Evolutionary conservation across 306 rosid species (phyloP).

Genomic region (Rubus parviflorus): DNA sequence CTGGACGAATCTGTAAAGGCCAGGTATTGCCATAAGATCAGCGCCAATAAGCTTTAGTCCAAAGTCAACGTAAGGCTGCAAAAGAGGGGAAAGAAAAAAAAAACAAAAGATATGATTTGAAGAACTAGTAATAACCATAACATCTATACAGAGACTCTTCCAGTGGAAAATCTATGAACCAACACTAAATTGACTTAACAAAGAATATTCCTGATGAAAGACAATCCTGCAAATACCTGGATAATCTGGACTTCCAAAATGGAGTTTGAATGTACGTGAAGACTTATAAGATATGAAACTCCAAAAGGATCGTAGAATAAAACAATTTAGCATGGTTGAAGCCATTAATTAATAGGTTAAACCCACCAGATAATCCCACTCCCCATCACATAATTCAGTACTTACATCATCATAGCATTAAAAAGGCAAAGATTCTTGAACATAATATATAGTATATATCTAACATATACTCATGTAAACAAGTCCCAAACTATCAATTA

Average conservation of each 20-base stretch:
- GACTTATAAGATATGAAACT: neutral
- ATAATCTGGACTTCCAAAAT: neutral
- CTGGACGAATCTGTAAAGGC: constrained; percentile 83
- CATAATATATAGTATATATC: neutral
- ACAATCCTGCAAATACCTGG: constrained; percentile 12
- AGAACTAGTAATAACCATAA: constrained; percentile 9
- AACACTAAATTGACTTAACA: neutral
- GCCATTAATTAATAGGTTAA: neutral
- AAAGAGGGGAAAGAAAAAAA: neutral
- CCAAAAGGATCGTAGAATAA: neutral
- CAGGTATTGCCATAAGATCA: constrained; percentile 95
- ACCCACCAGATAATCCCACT: neutral
- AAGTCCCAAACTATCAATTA: neutral
- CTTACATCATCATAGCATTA: neutral
- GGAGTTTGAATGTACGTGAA: neutral
- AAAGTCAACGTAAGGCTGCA: constrained; percentile 94
- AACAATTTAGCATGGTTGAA: neutral
- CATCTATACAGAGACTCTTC: neutral
- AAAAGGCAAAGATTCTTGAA: neutral
- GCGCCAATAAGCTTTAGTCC: constrained; percentile 82
- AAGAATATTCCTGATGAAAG: constrained; percentile 12
- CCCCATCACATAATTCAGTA: neutral
- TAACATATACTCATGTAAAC: neutral
- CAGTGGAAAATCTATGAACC: neutral
- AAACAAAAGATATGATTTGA: neutral